Base-by-base conservation (phyloP, 2,329 filamentous ascomycete species). In the Cordyceps javanica region DNA sequence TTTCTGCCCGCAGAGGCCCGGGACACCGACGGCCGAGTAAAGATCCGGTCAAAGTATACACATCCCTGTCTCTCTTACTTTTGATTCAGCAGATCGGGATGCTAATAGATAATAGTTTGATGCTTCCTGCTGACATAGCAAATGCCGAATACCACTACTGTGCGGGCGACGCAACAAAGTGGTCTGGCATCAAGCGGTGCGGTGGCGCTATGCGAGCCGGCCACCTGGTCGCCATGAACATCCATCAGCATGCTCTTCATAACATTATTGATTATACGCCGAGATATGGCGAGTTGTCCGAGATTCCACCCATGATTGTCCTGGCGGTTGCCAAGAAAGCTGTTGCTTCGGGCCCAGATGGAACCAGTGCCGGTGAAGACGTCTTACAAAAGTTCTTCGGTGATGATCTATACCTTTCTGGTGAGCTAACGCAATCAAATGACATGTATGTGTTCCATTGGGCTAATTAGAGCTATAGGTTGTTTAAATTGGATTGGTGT, bases 161-260 rank as follows among this genome's bases (percentile, higher is more conserved):
- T 13, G 77, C 83, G 23, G 89, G 89, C n/a, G 89, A 93, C 67
- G 74, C 89, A 16, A 81, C 80, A 34, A 74, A 77, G 50, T 92
- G 89, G 89, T 81, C 86, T 0, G 89, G 88, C 45, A 91, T 93
- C 73, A 91, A 91, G 75, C 86, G 89, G 38, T 90, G 86, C 64
- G 89, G 89, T 26, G 82, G 78, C n/a, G 89, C 89, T 32, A 89
- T 91, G 80, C 82, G 88, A 66, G 85, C 86, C 76, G 89, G 88
- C 34, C 82, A 85, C 65, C 77, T 80, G 60, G 81, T 82, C 3
- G 88, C 83, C 5, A 71, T 79, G 54, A 92, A 92, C 67, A 80
- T 88, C 55, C 81, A 89, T 71, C 81, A 87, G 70, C 72, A 77
- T 26, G 82, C 88, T 66, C 68, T 82, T 39, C 68, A 70, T 28